These are phyloP conservation scores for Colletotrichum coccodes DNA, from an alignment of 2,329 filamentous ascomycete species.

Conservation along the genomic window DNA sequence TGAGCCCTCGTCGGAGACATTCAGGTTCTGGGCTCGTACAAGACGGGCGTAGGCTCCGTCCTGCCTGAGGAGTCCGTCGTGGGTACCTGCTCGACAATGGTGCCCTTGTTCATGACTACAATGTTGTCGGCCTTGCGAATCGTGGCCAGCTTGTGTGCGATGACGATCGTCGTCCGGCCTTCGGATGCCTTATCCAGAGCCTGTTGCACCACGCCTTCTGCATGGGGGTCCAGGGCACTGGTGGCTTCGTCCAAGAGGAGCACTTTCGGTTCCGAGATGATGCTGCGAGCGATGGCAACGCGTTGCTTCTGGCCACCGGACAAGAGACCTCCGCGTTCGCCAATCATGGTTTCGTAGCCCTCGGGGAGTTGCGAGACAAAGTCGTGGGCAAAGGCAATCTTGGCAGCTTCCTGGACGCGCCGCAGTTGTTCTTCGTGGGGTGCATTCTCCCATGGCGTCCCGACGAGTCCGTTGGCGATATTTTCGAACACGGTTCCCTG, in stretches of 20 bases:
- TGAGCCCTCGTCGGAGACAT: conserved; percentile 37
- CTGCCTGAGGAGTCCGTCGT: conserved; percentile 60
- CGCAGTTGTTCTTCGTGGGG: conserved; percentile 47
- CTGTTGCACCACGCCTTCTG: conserved; percentile 60
- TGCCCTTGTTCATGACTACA: conserved; percentile 67
- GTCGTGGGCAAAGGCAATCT: conserved; percentile 56
- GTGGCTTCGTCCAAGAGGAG: conserved; percentile 76
- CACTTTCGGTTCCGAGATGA: conserved; percentile 57
- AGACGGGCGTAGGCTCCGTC: conserved; percentile 61
- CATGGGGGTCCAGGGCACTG: conserved; percentile 57
- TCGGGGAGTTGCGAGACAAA: conserved; percentile 57
- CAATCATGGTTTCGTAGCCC: conserved; percentile 67
- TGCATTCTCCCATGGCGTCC: conserved; percentile 39
- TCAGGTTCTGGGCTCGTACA: conserved; percentile 54
- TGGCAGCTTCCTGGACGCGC: conserved; percentile 53
- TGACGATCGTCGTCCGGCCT: conserved; percentile 70
- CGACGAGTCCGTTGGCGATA: conserved; percentile 57
- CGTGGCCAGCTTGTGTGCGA: conserved; percentile 68
- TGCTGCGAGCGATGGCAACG: conserved; percentile 65
- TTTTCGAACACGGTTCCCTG: conserved; percentile 59
- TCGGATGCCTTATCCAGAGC: conserved; percentile 62
- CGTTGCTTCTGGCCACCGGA: conserved; percentile 75
- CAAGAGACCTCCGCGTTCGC: conserved; percentile 68
- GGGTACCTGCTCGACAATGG: conserved; percentile 68
- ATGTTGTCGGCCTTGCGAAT: conserved; percentile 71